A percentile compares a stretch with the other conserved stretches of the same genome.
Evolutionary conservation across 2,329 filamentous ascomycete species (phyloP).

Genomic region (Fonsecaea multimorphosa): DNA sequence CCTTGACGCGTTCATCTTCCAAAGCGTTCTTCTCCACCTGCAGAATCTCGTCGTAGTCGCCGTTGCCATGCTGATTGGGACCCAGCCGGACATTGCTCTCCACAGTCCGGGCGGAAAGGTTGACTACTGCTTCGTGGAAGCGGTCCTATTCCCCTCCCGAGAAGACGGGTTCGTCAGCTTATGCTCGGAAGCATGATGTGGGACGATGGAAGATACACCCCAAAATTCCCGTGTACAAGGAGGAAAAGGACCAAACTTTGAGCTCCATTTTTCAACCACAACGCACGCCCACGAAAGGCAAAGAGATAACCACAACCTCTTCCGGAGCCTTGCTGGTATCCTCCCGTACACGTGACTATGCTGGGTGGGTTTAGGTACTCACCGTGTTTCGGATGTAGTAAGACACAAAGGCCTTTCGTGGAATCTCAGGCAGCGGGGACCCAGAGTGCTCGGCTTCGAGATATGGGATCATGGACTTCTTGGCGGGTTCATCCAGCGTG

Average conservation of each 20-base stretch:
- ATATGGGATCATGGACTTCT: slow-evolving; percentile 65
- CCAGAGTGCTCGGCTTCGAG: slow-evolving; percentile 66
- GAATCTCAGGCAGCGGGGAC: slow-evolving; percentile 55
- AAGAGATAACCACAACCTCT: not conserved
- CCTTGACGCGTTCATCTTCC: slow-evolving; percentile 61
- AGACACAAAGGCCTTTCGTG: slow-evolving; percentile 59
- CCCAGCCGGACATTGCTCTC: slow-evolving; percentile 59
- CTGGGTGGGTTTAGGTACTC: slow-evolving; percentile 39
- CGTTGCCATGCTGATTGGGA: slow-evolving; percentile 60
- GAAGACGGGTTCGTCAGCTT: not conserved
- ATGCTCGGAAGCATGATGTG: not conserved
- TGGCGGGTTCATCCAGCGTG: slow-evolving; percentile 69
- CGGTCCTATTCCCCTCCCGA: slow-evolving; percentile 52
- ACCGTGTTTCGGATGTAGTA: slow-evolving; percentile 61
- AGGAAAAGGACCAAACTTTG: too few species aligned
- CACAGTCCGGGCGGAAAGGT: slow-evolving; percentile 56
- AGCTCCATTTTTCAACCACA: too few species aligned
- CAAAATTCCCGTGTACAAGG: too few species aligned
- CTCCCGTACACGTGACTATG: slow-evolving; percentile 23
- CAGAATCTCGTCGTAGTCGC: slow-evolving; percentile 65
- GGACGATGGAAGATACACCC: too few species aligned
- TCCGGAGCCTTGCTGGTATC: not conserved
- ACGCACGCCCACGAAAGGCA: not conserved
- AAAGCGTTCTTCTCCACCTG: slow-evolving; percentile 64
- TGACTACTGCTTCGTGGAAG: slow-evolving; percentile 62